Percentiles rank a stretch among this genome's conserved stretches.
phyloP scores from a whole-genome alignment of 768 basidiomycete genomes.

The Leucocoprinus birnbaumii region DNA sequence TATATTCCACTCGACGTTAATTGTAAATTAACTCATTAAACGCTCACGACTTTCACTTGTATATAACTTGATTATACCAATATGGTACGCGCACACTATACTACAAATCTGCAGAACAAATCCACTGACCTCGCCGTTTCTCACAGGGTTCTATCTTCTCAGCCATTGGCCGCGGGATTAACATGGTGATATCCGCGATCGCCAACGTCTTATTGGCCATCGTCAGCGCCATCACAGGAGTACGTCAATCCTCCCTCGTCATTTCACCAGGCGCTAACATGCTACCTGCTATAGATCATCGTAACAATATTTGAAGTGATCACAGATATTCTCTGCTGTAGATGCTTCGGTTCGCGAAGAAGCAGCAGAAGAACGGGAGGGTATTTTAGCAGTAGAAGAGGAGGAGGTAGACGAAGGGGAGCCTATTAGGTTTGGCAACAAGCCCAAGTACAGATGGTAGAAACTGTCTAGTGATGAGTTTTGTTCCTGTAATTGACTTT shows the following conservation, averaged over 20 bases:
- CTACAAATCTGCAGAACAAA: too few relatives aligned
- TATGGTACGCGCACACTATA: too few relatives aligned
- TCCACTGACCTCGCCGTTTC: neutral
- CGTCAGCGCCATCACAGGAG: constrained; percentile 55
- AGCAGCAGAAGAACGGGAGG: constrained; percentile 14
- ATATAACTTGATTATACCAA: too few relatives aligned
- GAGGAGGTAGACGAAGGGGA: neutral
- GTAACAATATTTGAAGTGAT: constrained; percentile 66
- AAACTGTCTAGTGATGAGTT: too few relatives aligned
- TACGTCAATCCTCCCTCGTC: constrained; percentile 26
- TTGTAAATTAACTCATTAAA: too few relatives aligned
- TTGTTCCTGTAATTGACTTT: too few relatives aligned
- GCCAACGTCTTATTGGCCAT: constrained; percentile 59
- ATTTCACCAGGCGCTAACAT: neutral
- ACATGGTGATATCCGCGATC: constrained; percentile 58
- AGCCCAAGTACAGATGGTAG: too few relatives aligned
- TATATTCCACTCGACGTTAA: too few relatives aligned
- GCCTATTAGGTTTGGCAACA: neutral
- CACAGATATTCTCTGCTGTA: constrained; percentile 50
- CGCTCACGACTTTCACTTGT: too few relatives aligned
- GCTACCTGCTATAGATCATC: constrained; percentile 42
- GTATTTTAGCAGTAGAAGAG: neutral
- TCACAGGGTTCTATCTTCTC: constrained; percentile 59
- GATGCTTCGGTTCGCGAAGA: constrained; percentile 40
- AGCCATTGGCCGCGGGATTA: constrained; percentile 60